Conservation (phyloP, 106 monocot genomes). For the Dendrobium catenatum region DNA sequence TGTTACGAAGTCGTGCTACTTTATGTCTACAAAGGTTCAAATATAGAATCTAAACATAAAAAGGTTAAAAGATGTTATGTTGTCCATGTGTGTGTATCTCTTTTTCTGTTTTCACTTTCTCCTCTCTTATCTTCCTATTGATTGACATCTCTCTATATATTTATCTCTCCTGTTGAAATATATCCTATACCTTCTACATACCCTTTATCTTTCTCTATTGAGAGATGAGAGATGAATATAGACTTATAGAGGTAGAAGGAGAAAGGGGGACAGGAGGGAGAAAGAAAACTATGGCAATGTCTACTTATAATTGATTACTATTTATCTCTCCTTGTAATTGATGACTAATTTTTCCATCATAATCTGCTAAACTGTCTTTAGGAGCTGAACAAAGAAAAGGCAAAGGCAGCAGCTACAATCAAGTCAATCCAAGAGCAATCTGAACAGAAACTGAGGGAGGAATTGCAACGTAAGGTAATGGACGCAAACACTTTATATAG, state of each 20-base stretch:
- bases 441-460: slow-evolving; percentile 69
- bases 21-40: background rate
- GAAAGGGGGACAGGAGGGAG: background rate
- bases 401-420: slow-evolving; percentile 53
- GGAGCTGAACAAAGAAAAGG: slow-evolving; percentile 88
- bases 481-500: background rate
- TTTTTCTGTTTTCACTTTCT: background rate
- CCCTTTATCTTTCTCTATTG: background rate
- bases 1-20: background rate
- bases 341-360: slow-evolving; percentile 7
- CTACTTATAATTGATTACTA: background rate
- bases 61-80: background rate
- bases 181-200: too few relatives aligned
- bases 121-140: too few relatives aligned
- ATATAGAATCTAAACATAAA: background rate
- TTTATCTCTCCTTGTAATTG: background rate
- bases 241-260: background rate
- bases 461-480: slow-evolving; percentile 72
- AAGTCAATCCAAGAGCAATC: slow-evolving; percentile 80
- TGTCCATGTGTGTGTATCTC: too few relatives aligned
- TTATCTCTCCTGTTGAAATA: too few relatives aligned
- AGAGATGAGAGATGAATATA: background rate
- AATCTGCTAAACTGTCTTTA: slow-evolving; percentile 22
- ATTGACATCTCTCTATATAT: too few relatives aligned
- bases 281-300: background rate